These are phyloP conservation scores for Rhizophagus prolifer DNA, from an alignment of 192 early-diverging fungal species.

Conservation along the genomic window DNA sequence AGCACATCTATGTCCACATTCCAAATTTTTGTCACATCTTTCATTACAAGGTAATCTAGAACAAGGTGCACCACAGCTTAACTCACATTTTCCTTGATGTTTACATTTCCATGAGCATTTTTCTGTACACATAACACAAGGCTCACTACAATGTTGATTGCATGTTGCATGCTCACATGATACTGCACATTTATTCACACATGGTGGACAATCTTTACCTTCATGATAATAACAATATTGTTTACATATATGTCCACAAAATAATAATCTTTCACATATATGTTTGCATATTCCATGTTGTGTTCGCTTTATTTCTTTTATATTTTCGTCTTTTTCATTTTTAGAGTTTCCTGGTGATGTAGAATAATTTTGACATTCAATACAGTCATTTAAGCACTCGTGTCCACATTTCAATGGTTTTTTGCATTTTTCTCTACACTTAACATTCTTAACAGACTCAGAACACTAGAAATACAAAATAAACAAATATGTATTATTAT, in stretches of 20 bases:
- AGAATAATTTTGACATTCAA: conserved; percentile 34
- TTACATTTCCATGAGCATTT: conserved; percentile 51
- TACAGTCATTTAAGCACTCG: conserved; percentile 39
- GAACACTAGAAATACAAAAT: conserved; percentile 28
- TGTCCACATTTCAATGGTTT: conserved; percentile 38
- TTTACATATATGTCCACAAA: conserved; percentile 38
- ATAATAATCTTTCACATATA: conserved; percentile 1
- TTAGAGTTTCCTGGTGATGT: not conserved
- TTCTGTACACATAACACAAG: conserved; percentile 48
- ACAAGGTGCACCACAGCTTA: conserved; percentile 59
- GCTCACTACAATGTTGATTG: conserved; percentile 32
- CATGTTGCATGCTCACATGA: conserved; percentile 49
- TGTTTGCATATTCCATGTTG: conserved; percentile 29
- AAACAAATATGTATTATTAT: not conserved
- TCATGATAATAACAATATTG: conserved; percentile 4
- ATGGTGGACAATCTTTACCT: conserved; percentile 36
- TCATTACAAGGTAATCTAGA: conserved; percentile 54
- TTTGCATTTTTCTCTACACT: conserved; percentile 38
- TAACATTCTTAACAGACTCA: not conserved
- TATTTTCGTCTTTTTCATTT: too few relatives aligned
- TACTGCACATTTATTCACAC: conserved; percentile 36
- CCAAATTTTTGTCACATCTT: conserved; percentile 44
- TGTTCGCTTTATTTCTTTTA: not conserved
- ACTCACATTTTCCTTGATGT: conserved; percentile 46
- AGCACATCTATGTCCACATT: conserved; percentile 53